Base-by-base conservation (phyloP, 2,329 filamentous ascomycete genomes). In the Parastagonospora nodorum region DNA sequence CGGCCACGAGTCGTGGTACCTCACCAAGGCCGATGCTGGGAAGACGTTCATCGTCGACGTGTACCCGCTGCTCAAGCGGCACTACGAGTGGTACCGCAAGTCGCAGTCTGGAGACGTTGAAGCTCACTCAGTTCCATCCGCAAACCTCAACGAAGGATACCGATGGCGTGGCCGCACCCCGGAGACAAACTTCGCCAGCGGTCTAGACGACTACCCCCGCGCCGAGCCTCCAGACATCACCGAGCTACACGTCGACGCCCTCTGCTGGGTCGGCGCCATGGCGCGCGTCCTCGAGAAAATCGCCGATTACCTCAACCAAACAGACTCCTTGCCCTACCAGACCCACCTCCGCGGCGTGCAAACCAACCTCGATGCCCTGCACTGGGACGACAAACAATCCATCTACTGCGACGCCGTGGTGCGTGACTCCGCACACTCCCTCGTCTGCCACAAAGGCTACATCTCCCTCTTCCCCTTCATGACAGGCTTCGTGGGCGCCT, bases 211-310 rank as follows among this genome's bases (percentile, higher is more conserved):
- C 76, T 97, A 96, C 69, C 93, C 93, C 37, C 89, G 93, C 32
- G 82, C 92, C 7, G 90, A 94, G 71, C 92, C 93, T 5, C 93
- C 93, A 15, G 91, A 96, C 71, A 90, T 91, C 0, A 91, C 89
- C 63, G 93, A 97, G 82, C 82, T 97, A 44, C 92, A 97, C 72
- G 85, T 94, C 19, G 93, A 97, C 74, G 82, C 97, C 43, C 88
- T 97, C 72, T 89, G 89, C 38, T 97, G 93, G 93, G 89, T 97
- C 74, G 92, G 92, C n/a, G 83, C 96, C 75, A 95, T 96, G 89
- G 87, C 89, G 42, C 85, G 88, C 59, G 88, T 88, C 12, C 83
- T 97, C 39, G 82, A 85, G 62, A 88, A 88, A 61, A 88, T 96
- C 57, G 89, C 91, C 1, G 79, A 84, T 41, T 83, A 84, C 15